Evolutionary conservation across 495 filamentous ascomycete species (phyloP), one percentile per base, ranked within the genome.

Genomic region (Gamarada debralockiae): DNA sequence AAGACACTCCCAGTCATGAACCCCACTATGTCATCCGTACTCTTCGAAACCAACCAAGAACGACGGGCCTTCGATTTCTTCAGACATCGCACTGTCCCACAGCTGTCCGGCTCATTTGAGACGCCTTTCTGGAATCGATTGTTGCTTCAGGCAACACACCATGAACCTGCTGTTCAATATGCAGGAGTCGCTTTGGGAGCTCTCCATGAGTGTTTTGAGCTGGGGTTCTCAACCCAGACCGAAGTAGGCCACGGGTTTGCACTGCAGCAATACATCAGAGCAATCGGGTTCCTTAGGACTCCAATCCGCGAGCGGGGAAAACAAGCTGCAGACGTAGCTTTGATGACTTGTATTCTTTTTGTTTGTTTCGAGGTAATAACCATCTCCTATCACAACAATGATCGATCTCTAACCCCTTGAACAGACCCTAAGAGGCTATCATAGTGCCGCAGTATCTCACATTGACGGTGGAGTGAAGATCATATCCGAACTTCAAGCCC

Each of bases 41-140:
- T 50, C n/a, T 31, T 55, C 27, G 62, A 47, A 1, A 65, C 48
- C 38, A 56, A 57, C n/a, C 38, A 44, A 33, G 50, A 43, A n/a
- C 27, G 31, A 38, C 23, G 50, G 3, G 21, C 17, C 17, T 52
- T 74, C 25, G 57, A 65, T 53, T 73, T 68, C 62, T 80, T 80
- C 48, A 65, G 58, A n/a, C 42, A 43, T 9, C 65, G 67, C 15
- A 79, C 71, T 6, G 50, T 58, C 3, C 56, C 61, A 13, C 73
- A 73, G 22, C 50, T 82, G 12, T 70, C 67, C 9, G 71, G 74
- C 9, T 55, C 61, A n/a, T 80, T 79, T 53, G 58, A 58, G 39
- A 73, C 66, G 5, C 53, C 37, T 0, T 71, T 79, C 25, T 80
- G 76, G 78, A 60, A 70, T 13, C 64, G 51, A 3, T 62, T 78